Base-by-base conservation (phyloP, 495 filamentous ascomycete genomes). In the Tuber brumale region DNA sequence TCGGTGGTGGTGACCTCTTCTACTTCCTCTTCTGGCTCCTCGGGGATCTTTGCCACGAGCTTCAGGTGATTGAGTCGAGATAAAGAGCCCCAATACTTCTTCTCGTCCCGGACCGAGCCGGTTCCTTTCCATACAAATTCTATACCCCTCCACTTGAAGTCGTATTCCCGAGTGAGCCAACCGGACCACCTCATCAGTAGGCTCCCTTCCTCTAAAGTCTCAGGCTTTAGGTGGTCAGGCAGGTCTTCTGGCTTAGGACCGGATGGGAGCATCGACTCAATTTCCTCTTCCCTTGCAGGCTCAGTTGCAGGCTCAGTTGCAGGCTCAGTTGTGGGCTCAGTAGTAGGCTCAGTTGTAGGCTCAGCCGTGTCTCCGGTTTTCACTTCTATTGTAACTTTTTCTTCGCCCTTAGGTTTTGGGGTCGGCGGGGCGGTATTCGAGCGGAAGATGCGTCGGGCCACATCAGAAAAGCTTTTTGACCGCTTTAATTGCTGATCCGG, bases 141-240 rank as follows among this genome's bases (percentile, higher is more conserved):
- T 7, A 81, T 43, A 14, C 77, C 75, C 12, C 61, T 72, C 48
- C 77, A 77, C 3, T 45, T 10, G 18, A 81, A 81, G 39, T 43
- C 46, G 31, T 81, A 81, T 61, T 81, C 73, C 27, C 80, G 70
- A 70, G 80, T 81, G n/a, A 73, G 76, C 80, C 80, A 81, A 18
- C 80, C 80, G n/a, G 79, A 78, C 80, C 80, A 81, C 57, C 71
- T 75, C 70, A 80, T 45, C 43, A 78, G 69, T 39, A 81, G 35
- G 23, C 71, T 77, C 35, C 73, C 72, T 45, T 75, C 72, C 19
- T 77, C 74, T 21, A 79, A 70, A 16, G 76, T 77, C 46, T 78
- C 76, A 16, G 76, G 73, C 48, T 73, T 76, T 27, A 81, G 73
- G 48, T 78, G 79, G 27, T 71, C 71, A 0, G 80, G 78, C 18